Evolutionary conservation across 805 yeast genomes (phyloP), one percentile per base, ranked within the genome.

Genomic region (Teunomyces funiuensis): DNA sequence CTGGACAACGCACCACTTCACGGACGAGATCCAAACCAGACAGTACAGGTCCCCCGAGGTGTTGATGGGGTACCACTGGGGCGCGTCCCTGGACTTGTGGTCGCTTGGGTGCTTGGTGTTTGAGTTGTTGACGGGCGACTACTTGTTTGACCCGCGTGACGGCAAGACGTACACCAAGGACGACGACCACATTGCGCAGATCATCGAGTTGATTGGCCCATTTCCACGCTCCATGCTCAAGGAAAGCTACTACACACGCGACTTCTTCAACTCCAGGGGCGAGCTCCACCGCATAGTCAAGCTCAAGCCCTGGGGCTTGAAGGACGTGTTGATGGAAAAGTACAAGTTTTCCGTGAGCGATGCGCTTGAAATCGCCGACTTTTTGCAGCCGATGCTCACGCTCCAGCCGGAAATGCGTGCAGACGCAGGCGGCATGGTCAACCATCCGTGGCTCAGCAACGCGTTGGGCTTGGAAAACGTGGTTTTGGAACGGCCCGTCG

Each of bases 111-210:
- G 98, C 65, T 66, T 93, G 54, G 72, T 86, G 1, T 93, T 93
- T 65, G 99, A 93, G 66, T 72, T 93, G 17, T 63, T 91, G 33
- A 91, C 99, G 0, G 98, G 98, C 3, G 98, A 91, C 63, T 90
- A 90, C 55, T 63, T 93, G 37, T 93, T 91, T 61, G 97, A 91
- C 60, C 99, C 99, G 4, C 78, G 81, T 39, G 79, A 79, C 46
- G 89, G 90, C 1, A 79, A 77, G 41, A 71, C 85, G 4, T 91
- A 88, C 64, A 61, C 82, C 37, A 90, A 90, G 56, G 96, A 90
- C 61, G 97, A 91, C 57, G 99, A 93, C 61, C 99, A 93, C 61
- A 74, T 93, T 53, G 98, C 98, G 0, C 98, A 93, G 61, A 88
- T 93, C 10, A 82, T 93, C 26, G 98, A 91, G 61, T 69, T 87